Evolutionary conservation across 805 yeast species (phyloP).

Genomic region (Cyberlindnera mycetangii): DNA sequence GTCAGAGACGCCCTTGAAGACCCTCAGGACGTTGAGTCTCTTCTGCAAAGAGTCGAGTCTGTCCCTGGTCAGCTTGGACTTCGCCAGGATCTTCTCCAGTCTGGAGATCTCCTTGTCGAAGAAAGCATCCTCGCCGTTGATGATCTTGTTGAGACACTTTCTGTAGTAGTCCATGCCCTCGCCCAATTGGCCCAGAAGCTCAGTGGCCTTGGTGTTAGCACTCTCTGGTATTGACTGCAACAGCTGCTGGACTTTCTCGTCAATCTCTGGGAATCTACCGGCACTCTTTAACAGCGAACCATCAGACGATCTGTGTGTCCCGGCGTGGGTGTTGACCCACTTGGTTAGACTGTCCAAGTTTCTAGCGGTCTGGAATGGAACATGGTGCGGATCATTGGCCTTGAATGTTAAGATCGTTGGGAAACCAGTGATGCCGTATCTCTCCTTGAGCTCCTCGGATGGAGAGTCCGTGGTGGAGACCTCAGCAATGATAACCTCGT

Average conservation of each 20-base stretch:
- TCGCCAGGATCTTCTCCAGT: slow-evolving; percentile 38
- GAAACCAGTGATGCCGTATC: slow-evolving; percentile 40
- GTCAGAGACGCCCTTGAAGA: slow-evolving; percentile 8
- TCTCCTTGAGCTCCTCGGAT: slow-evolving; percentile 37
- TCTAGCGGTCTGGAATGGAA: slow-evolving; percentile 36
- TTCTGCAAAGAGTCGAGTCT: slow-evolving; percentile 48
- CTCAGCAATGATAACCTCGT: slow-evolving; percentile 39
- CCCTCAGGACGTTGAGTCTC: slow-evolving; percentile 47
- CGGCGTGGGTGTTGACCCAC: slow-evolving; percentile 45
- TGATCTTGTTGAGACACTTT: slow-evolving; percentile 42
- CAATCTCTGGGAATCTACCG: slow-evolving; percentile 21
- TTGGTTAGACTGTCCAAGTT: slow-evolving; percentile 49
- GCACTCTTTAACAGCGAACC: slow-evolving; percentile 34
- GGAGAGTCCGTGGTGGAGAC: slow-evolving; percentile 43
- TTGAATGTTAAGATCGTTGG: slow-evolving; percentile 52
- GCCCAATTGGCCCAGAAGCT: slow-evolving; percentile 27
- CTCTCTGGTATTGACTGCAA: slow-evolving; percentile 25
- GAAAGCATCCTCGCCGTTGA: slow-evolving; percentile 42
- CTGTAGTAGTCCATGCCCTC: slow-evolving; percentile 44
- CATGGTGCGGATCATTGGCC: slow-evolving; percentile 33
- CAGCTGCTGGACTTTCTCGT: slow-evolving; percentile 26
- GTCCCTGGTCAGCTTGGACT: slow-evolving; percentile 30
- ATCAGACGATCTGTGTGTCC: slow-evolving; percentile 34
- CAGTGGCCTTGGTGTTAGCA: slow-evolving; percentile 29
- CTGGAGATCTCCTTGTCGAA: slow-evolving; percentile 42